Evolutionary conservation across 1,284 basidiomycete genomes (phyloP).

Genomic region (Lentinula novae-zelandiae): DNA sequence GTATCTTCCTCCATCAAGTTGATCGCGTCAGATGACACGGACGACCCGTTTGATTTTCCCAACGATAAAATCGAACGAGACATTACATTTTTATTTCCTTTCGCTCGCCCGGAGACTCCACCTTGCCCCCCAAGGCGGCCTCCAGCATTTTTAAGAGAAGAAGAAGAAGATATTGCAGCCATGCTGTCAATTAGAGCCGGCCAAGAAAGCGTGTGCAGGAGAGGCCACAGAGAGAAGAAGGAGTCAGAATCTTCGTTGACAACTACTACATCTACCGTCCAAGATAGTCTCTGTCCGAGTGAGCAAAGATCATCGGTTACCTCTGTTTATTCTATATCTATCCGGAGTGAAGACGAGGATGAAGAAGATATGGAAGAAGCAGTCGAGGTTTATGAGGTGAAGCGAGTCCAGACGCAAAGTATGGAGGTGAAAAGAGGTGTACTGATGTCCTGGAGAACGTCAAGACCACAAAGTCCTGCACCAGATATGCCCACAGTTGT

Average conservation of each 20-base stretch:
- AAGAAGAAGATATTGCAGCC: slow-evolving; percentile 19
- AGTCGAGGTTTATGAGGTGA: slow-evolving; percentile 35
- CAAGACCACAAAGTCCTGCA: slow-evolving; percentile 7
- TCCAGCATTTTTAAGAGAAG: slow-evolving; percentile 7
- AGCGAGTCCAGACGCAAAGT: slow-evolving; percentile 41
- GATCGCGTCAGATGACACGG: neutral
- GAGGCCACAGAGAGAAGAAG: slow-evolving; percentile 16
- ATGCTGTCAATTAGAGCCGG: slow-evolving; percentile 21
- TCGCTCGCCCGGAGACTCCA: slow-evolving; percentile 14
- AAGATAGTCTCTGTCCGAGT: slow-evolving; percentile 10
- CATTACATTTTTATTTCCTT: slow-evolving; percentile 23
- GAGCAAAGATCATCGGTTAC: slow-evolving; percentile 20
- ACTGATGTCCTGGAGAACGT: slow-evolving; percentile 28
- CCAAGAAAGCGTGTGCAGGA: slow-evolving; percentile 19
- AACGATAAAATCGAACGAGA: slow-evolving; percentile 23
- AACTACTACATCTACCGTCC: slow-evolving; percentile 3
- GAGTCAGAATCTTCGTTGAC: slow-evolving; percentile 14
- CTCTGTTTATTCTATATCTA: slow-evolving; percentile 22
- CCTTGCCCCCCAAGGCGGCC: neutral
- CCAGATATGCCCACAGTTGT: slow-evolving; percentile 17
- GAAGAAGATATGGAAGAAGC: slow-evolving; percentile 22
- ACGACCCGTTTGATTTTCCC: neutral
- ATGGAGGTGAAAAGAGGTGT: slow-evolving; percentile 44
- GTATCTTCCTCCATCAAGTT: neutral
- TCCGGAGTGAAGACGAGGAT: slow-evolving; percentile 20